These are phyloP conservation scores for Trypanosoma caninum DNA, from an alignment of 208 protist species.

Conservation along the genomic window DNA sequence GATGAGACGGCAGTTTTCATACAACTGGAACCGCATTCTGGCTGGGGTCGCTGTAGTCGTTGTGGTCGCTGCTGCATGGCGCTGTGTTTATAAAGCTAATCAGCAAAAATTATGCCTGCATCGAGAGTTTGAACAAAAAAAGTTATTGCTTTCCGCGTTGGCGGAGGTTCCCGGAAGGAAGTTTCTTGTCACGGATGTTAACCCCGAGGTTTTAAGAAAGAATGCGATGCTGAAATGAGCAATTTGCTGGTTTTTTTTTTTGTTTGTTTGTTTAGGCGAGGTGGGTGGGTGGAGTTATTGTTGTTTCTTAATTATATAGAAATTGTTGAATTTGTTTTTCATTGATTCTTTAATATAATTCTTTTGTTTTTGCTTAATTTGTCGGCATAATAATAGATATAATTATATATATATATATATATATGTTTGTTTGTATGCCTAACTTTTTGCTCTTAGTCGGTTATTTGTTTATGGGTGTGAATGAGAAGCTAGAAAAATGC, in stretches of 20 bases:
- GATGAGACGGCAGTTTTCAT: neutral
- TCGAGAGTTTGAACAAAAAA: constrained; percentile 27
- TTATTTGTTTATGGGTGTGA: too few relatives aligned
- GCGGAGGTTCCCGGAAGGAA: constrained; percentile 44
- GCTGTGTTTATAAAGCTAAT: constrained; percentile 56
- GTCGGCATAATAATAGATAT: neutral
- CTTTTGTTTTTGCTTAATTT: constrained; percentile 2
- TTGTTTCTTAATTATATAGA: constrained; percentile 3
- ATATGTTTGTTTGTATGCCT: too few relatives aligned
- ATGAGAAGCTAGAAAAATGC: too few relatives aligned
- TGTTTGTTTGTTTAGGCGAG: neutral
- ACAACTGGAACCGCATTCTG: constrained; percentile 14
- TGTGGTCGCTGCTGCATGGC: constrained; percentile 35
- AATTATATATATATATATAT: constrained; percentile 5
- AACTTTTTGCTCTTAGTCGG: too few relatives aligned
- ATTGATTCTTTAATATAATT: neutral
- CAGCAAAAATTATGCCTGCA: constrained; percentile 42
- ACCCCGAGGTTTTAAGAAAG: constrained; percentile 25
- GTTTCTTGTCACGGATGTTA: constrained; percentile 45
- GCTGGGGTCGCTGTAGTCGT: constrained; percentile 14
- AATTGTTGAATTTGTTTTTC: too few relatives aligned
- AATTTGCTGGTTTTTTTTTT: neutral
- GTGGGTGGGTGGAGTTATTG: neutral
- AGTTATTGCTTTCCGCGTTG: constrained; percentile 32
- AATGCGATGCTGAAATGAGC: constrained; percentile 16